phyloP scores from a whole-genome alignment of 768 basidiomycete genomes.

The Cystobasidium onofrii region DNA sequence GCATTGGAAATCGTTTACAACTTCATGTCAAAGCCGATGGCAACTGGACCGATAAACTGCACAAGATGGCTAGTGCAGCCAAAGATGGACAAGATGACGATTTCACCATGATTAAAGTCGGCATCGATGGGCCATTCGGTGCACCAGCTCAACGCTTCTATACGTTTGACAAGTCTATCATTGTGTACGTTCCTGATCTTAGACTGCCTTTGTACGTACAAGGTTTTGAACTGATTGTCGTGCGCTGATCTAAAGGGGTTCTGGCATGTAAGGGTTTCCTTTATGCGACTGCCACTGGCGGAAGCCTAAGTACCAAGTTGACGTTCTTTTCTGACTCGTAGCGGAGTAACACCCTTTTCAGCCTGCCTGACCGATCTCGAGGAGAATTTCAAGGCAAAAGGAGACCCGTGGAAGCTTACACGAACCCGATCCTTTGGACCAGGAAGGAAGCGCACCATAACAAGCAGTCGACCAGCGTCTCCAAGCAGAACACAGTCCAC shows the following conservation, averaged over 20 bases:
- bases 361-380: slow-evolving; percentile 25
- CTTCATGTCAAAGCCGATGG: slow-evolving; percentile 30
- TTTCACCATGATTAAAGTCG: slow-evolving; percentile 1
- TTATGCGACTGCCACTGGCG: not conserved
- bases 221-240: not conserved
- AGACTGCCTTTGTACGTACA: too few relatives aligned
- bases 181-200: slow-evolving; percentile 5
- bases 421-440: not conserved
- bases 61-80: not conserved
- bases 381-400: slow-evolving; percentile 18
- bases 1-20: slow-evolving; percentile 27
- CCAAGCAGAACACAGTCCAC: not conserved
- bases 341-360: slow-evolving; percentile 23
- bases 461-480: not conserved
- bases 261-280: not conserved
- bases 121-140: slow-evolving; percentile 22
- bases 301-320: not conserved
- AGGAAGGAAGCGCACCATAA: not conserved
- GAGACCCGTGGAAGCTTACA: slow-evolving; percentile 31
- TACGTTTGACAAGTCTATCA: slow-evolving; percentile 31
- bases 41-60: slow-evolving; percentile 24
- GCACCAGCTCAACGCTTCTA: slow-evolving; percentile 29
- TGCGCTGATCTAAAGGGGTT: not conserved
- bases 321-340: not conserved
- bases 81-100: not conserved